Evolutionary conservation across 805 yeast genomes (phyloP), one percentile per base, ranked within the genome.

Genomic region (Blastobotrys chiropterorum): DNA sequence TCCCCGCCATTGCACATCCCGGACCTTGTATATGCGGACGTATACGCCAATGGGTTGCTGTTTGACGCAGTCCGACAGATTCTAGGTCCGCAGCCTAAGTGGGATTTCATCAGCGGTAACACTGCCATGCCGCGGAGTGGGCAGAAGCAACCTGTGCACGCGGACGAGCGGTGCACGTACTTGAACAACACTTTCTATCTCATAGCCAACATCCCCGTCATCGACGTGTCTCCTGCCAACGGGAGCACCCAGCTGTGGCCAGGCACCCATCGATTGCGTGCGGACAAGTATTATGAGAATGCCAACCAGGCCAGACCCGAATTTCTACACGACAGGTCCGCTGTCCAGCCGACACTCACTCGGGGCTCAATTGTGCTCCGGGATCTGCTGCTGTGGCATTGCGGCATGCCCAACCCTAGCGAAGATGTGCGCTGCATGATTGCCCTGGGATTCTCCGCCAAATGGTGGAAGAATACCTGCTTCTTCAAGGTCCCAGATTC

Each of bases 191-290:
- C 58, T n/a, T 53, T 46, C 38, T 48, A 46, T 22, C 30, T 55
- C 21, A 46, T 57, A 7, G 60, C 54, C 13, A 55, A 57, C 41
- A 53, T 49, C 16, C 54, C 54, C 16, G 41, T 55, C 30, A 57
- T 53, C 16, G 56, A 51, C 20, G 38, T 48, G 22, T 31, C 44
- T 8, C 42, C 51, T 15, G 56, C 41, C 13, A 57, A 50, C n/a
- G 60, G 60, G 11, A 45, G 55, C 11, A 57, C 60, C 3, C 56
- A 57, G 31, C 39, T 57, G 14, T 57, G 60, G 60, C 58, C 58
- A 4, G 60, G 60, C n/a, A 50, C 60, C 11, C 60, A 57, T 38
- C 30, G 14, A 8, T 30, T 49, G 22, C 40, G 58, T n/a, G 39
- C 22, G 7, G 26, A 44, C 11, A 40, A 47, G n/a, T 46, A 44